A percentile compares a stretch with the other conserved stretches of the same genome.
These are phyloP conservation scores for Candida freyschussii DNA, from an alignment of 1,139 yeast genomes.

Conservation along the genomic window DNA sequence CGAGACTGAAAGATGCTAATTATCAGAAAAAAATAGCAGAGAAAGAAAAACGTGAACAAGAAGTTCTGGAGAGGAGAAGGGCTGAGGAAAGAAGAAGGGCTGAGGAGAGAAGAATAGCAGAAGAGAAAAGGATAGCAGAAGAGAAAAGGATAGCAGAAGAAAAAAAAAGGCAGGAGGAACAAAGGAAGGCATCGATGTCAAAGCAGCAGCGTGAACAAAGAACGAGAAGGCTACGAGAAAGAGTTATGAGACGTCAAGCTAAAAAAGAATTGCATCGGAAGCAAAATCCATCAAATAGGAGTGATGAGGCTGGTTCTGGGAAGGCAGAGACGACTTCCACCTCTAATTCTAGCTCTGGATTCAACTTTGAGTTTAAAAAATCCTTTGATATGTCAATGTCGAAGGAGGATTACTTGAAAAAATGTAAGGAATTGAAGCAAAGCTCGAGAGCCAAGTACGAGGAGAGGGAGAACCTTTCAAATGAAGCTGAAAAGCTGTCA, in stretches of 20 bases:
- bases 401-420: slow-evolving; percentile 7
- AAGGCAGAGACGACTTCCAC: too few species aligned
- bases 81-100: slow-evolving; percentile 14
- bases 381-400: slow-evolving; percentile 4
- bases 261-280: neutral
- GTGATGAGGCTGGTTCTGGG: too few species aligned
- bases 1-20: slow-evolving; percentile 2
- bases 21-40: slow-evolving; percentile 5
- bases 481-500: slow-evolving; percentile 4
- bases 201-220: too few species aligned
- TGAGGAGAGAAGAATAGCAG: slow-evolving; percentile 9
- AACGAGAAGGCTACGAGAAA: too few species aligned
- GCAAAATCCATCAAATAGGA: neutral
- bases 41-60: slow-evolving; percentile 12
- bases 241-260: neutral
- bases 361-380: too few species aligned
- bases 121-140: slow-evolving; percentile 1
- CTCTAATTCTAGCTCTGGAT: too few species aligned
- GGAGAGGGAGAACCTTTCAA: slow-evolving; percentile 8
- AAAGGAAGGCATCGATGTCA: too few species aligned
- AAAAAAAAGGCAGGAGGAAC: too few species aligned
- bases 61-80: slow-evolving; percentile 19
- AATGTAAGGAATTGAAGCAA: slow-evolving; percentile 5
- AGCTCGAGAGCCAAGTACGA: slow-evolving; percentile 1
- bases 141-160: slow-evolving; percentile 2